Conservation (phyloP, 2,329 filamentous ascomycete species). For the Talaromyces sp. region DNA sequence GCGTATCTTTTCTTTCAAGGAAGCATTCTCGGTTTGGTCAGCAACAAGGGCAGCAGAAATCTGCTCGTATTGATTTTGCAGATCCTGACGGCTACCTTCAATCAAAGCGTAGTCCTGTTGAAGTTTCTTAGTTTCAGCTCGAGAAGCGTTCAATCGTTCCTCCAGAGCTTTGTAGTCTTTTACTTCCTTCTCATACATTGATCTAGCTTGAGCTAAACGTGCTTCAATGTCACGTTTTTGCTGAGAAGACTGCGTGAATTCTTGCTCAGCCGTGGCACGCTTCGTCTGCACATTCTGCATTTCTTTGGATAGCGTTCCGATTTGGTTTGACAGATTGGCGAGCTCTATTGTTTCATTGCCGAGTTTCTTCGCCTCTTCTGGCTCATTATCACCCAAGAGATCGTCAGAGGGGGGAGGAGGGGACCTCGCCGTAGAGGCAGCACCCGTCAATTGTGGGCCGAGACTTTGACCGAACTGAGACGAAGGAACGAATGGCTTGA, state of each 20-base stretch:
- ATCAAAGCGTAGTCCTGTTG: conserved; percentile 79
- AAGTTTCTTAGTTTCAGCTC: conserved; percentile 77
- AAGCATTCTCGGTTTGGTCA: conserved; percentile 84
- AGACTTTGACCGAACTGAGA: conserved; percentile 88
- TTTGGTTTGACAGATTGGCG: conserved; percentile 93
- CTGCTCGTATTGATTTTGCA: conserved; percentile 78
- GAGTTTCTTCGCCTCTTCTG: conserved; percentile 81
- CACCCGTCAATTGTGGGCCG: conserved; percentile 72
- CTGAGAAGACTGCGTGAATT: conserved; percentile 73
- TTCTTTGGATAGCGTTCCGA: conserved; percentile 83
- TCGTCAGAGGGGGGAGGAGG: conserved; percentile 67
- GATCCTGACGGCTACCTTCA: conserved; percentile 75
- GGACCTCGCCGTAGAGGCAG: conserved; percentile 41
- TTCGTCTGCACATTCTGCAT: conserved; percentile 91
- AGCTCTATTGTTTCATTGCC: conserved; percentile 88
- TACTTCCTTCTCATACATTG: conserved; percentile 90
- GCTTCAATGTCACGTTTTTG: conserved; percentile 94
- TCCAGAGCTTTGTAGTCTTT: conserved; percentile 80
- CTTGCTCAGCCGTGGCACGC: conserved; percentile 72
- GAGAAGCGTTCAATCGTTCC: conserved; percentile 72
- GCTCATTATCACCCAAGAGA: conserved; percentile 84
- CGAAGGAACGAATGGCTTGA: conserved; percentile 89
- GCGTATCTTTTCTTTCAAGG: conserved; percentile 81
- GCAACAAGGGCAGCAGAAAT: conserved; percentile 70
- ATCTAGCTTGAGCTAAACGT: conserved; percentile 77